Evolutionary conservation across 164 flowering plant species (phyloP).

Genomic region (Cinnamomum chago): DNA sequence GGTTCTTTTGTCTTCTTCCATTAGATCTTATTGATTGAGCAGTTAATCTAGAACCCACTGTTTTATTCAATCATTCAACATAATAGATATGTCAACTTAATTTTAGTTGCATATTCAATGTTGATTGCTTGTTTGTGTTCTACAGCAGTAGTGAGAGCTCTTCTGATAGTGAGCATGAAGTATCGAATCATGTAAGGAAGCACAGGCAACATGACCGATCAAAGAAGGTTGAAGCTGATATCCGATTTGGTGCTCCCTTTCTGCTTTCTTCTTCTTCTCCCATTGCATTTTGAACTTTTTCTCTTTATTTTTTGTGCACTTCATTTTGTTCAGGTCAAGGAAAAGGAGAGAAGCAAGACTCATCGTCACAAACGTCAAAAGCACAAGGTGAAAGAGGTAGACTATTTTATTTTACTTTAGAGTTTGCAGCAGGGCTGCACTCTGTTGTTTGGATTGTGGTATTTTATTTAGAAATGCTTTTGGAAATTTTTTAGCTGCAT

Average conservation of each 20-base stretch:
- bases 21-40: background rate
- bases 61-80: background rate
- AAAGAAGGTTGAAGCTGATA: conserved; percentile 47
- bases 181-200: conserved; percentile 44
- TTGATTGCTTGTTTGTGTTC: background rate
- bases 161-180: conserved; percentile 60
- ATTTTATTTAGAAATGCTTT: background rate
- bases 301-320: conserved; percentile 6
- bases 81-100: background rate
- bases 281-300: background rate
- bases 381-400: conserved; percentile 78
- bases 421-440: background rate
- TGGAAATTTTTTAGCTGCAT: background rate
- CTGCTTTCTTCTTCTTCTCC: background rate
- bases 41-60: background rate
- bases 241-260: background rate
- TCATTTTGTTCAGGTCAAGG: conserved; percentile 52
- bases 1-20: background rate
- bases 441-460: background rate
- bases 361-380: conserved; percentile 62
- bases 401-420: conserved; percentile 12
- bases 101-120: background rate
- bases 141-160: conserved; percentile 38
- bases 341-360: conserved; percentile 60
- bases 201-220: conserved; percentile 41